Base-by-base conservation (phyloP, 805 yeast species). In the Candida berthetii region DNA sequence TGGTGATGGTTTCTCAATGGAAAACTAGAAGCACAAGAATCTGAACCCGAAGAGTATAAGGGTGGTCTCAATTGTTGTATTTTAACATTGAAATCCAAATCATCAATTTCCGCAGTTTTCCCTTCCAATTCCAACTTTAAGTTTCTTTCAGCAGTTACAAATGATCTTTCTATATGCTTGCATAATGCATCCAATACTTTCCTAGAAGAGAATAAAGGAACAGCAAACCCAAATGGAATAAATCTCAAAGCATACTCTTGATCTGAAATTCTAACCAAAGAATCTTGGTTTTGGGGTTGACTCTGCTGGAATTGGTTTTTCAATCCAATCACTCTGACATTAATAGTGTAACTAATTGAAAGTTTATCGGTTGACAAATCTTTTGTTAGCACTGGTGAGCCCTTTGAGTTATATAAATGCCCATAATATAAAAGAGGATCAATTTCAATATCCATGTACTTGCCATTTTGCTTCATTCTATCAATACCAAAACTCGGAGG, bases 401-500 rank as follows among this genome's bases (percentile, higher is more conserved):
- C 85, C 29, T 65, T 49, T 1, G 61, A 52, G 14, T 65, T 22
- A 22, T 22, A 64, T 10, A 71, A 49, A 44, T 73, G 70, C 7
- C 82, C 84, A 54, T 78, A 80, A 0, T 85, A 84, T 27, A 76
- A 57, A 0, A 66, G 60, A 34, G 66, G 63, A 35, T 61, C 55
- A 7, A 66, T 49, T 32, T 48, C 47, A 14, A 69, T 52, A 2
- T 46, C 38, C 6, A 40, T 36, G 11, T 56, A 57, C 15, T 36
- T 39, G 1, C 64, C 58, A 22, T 44, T 42, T 27, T 52, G 54
- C 5, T 53, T 47, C 22, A 52, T 42, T 24, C 45, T 48, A 46
- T 65, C 65, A 11, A 64, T 45, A 22, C 74, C 74, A 43, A 65
- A 57, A 25, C 71, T 54, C 8, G 75, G 73, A 0, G 75, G 74